phyloP scores from a whole-genome alignment of 1,284 basidiomycete genomes.

The Pterulicium gracile region DNA sequence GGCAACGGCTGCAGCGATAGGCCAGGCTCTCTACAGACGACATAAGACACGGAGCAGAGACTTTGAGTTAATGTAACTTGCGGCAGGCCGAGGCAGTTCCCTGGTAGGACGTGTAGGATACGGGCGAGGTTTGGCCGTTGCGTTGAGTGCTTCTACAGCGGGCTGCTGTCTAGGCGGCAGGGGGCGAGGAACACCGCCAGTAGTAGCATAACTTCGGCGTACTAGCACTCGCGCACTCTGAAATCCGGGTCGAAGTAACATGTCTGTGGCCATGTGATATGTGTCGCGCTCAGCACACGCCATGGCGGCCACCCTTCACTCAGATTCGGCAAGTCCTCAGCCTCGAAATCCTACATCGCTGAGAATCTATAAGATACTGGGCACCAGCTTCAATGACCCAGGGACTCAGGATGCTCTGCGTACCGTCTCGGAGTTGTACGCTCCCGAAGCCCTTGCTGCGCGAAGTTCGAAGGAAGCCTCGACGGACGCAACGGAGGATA shows the following conservation, averaged over 20 bases:
- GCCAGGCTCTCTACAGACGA: slow-evolving; percentile 42
- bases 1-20: slow-evolving; percentile 38
- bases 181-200: slow-evolving; percentile 1
- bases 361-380: slow-evolving; percentile 82
- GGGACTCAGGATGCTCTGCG: slow-evolving; percentile 72
- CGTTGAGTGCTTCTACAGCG: slow-evolving; percentile 4
- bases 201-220: not conserved
- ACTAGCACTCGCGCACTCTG: no score
- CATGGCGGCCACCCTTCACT: not conserved
- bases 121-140: slow-evolving; percentile 22
- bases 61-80: slow-evolving; percentile 13
- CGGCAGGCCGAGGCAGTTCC: slow-evolving; percentile 33
- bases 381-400: slow-evolving; percentile 75
- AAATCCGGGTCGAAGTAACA: no score
- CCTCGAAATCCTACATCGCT: slow-evolving; percentile 62
- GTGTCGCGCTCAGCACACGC: not conserved
- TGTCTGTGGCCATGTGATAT: no score
- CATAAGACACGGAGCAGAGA: not conserved
- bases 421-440: slow-evolving; percentile 75
- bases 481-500: slow-evolving; percentile 17
- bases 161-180: not conserved
- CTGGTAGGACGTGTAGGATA: slow-evolving; percentile 23
- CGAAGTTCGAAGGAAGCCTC: slow-evolving; percentile 22
- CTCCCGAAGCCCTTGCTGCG: slow-evolving; percentile 22
- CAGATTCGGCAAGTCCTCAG: not conserved